These are phyloP conservation scores for Umbelopsis ramanniana DNA, from an alignment of 192 early-diverging fungal genomes.

Conservation along the genomic window DNA sequence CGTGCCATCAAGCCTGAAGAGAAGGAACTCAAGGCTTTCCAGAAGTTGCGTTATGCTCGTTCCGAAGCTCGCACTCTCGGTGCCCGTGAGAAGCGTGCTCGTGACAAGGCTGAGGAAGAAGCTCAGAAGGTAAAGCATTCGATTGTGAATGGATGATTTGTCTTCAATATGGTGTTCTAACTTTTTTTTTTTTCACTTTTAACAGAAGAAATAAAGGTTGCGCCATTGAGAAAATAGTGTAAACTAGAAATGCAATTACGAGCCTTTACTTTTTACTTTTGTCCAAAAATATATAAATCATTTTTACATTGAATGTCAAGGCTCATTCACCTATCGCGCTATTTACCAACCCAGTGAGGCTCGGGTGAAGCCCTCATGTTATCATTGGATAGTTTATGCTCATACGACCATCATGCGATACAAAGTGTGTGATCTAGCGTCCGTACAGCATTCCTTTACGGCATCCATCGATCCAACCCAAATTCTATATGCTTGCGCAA, in stretches of 20 bases:
- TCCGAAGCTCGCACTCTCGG: conserved; percentile 77
- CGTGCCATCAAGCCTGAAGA: conserved; percentile 62
- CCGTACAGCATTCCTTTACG: too few species aligned
- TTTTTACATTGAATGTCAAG: conserved; percentile 2
- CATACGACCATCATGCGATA: too few species aligned
- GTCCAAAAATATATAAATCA: conserved; percentile 20
- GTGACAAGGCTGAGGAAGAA: conserved; percentile 84
- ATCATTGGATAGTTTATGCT: too few species aligned
- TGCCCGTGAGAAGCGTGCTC: conserved; percentile 77
- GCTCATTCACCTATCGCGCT: neutral
- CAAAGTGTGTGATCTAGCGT: too few species aligned
- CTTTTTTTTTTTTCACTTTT: conserved; percentile 9
- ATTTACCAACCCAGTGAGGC: too few species aligned
- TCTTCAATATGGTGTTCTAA: neutral
- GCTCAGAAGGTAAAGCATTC: conserved; percentile 68
- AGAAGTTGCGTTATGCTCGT: conserved; percentile 78
- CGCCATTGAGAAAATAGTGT: conserved; percentile 10
- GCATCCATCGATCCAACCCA: too few species aligned
- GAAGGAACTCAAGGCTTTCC: conserved; percentile 65
- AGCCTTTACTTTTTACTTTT: neutral
- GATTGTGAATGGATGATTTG: neutral
- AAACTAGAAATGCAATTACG: conserved; percentile 17
- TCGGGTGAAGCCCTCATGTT: neutral
- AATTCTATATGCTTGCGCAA: neutral
- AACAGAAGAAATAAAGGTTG: conserved; percentile 40